Base-by-base conservation (phyloP, 2,329 filamentous ascomycete genomes). In the Ophiostoma montium region DNA sequence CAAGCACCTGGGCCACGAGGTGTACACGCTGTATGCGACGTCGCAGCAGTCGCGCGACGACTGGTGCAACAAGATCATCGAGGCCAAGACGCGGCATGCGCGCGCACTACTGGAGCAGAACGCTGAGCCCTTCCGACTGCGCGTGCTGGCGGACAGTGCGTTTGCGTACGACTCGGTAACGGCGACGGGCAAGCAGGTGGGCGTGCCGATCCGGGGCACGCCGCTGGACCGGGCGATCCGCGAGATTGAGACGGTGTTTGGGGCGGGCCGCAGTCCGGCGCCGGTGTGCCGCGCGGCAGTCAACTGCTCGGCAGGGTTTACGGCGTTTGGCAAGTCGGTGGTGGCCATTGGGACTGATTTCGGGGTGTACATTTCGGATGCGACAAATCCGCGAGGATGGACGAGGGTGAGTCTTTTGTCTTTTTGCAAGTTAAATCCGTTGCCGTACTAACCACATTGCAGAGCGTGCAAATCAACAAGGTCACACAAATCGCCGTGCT, bases 341-440 rank as follows among this genome's bases (percentile, higher is more conserved):
- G 82, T 95, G 57, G 92, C 90, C 11, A 84, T 98, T 50, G 92
- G 94, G 39, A 98, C 92, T 1, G 92, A 98, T 61, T 89, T 85
- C 63, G 92, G 92, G 31, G 86, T 98, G 4, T 98, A 80, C 62
- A 84, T 94, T 44, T 85, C 90, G 3, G 87, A 95, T 56, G 81
- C 86, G 47, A 80, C 84, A 47, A 90, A 96, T 61, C 87, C 92
- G 51, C 79, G 94, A 59, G 88, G 87, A 12, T 98, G 92, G 92
- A 78, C 72, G 52, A 84, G 86, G 70, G 88, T 94, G 72, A 71
- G 78, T 69, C 15, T 32, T 47, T 15, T 41, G 11, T 48, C 27
- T 36, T 41, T 27, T 47, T 10, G 23, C 44, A 31, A 2, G 38
- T 16, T 21, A 11, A 32, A 43, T 18, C 11, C 12, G 12, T 7